phyloP scores from a whole-genome alignment of 805 yeast genomes.

The Starmerella sp. region DNA sequence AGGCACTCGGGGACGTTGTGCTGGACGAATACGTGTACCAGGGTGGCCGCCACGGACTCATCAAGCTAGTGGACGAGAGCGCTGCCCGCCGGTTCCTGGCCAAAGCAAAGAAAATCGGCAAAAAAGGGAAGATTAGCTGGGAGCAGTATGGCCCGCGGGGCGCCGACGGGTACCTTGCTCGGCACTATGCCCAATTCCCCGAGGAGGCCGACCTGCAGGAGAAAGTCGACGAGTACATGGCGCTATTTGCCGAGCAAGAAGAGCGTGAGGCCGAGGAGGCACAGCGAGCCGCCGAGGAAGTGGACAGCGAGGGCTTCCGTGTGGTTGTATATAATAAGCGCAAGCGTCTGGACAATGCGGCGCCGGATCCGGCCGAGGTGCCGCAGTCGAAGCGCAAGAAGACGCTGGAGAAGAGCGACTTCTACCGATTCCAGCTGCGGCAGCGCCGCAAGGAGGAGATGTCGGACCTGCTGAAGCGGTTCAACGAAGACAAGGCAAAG shows the following conservation, averaged over 20 bases:
- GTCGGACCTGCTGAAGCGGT: slow-evolving; percentile 71
- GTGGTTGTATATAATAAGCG: slow-evolving; percentile 79
- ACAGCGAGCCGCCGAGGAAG: slow-evolving; percentile 35
- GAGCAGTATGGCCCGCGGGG: slow-evolving; percentile 34
- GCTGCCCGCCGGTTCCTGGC: slow-evolving; percentile 53
- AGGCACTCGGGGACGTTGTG: slow-evolving; percentile 37
- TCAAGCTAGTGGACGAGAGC: slow-evolving; percentile 62
- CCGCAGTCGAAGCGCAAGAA: slow-evolving; percentile 38
- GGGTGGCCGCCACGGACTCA: slow-evolving; percentile 42
- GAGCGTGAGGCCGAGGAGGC: slow-evolving; percentile 29
- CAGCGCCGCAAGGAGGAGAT: slow-evolving; percentile 86
- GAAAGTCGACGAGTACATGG: slow-evolving; percentile 50
- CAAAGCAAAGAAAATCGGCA: slow-evolving; percentile 44
- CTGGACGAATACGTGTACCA: slow-evolving; percentile 28
- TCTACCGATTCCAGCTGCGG: slow-evolving; percentile 91
- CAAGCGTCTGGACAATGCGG: slow-evolving; percentile 61
- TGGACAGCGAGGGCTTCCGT: slow-evolving; percentile 92
- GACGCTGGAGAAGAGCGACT: slow-evolving; percentile 74
- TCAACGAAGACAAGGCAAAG: slow-evolving; percentile 82
- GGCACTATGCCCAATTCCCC: slow-evolving; percentile 26
- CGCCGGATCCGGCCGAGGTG: slow-evolving; percentile 18
- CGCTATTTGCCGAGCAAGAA: slow-evolving; percentile 61
- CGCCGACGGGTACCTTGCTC: slow-evolving; percentile 33
- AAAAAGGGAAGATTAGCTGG: slow-evolving; percentile 23
- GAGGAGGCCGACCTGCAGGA: slow-evolving; percentile 43